These are phyloP conservation scores for Coelastrella sp. DNA, from an alignment of 139 green algal species.

Conservation along the genomic window DNA sequence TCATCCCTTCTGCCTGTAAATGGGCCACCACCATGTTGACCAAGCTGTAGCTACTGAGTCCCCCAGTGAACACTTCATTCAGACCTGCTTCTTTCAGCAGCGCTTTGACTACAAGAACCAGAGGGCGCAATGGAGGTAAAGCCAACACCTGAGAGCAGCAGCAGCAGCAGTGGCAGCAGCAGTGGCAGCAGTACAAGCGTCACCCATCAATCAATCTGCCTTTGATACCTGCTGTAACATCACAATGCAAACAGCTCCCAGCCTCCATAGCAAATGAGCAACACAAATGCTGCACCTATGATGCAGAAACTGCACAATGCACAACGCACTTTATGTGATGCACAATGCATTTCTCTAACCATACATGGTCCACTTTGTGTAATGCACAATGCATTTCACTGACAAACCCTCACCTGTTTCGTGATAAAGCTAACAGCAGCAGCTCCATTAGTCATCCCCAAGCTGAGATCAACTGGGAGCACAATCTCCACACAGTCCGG, in stretches of 20 bases:
- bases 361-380: not conserved
- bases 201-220: not conserved
- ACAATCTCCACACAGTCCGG: not conserved
- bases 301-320: too few relatives aligned
- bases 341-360: too few relatives aligned
- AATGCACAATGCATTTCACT: not conserved
- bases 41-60: slow-evolving; percentile 79
- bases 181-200: not conserved
- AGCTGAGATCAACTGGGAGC: slow-evolving; percentile 74
- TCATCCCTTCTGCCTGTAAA: slow-evolving; percentile 67
- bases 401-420: slow-evolving; percentile 35
- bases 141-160: slow-evolving; percentile 54
- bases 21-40: slow-evolving; percentile 81
- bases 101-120: slow-evolving; percentile 80
- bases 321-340: too few relatives aligned
- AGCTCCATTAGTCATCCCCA: slow-evolving; percentile 78
- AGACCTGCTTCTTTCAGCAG: slow-evolving; percentile 70
- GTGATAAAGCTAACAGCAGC: slow-evolving; percentile 68
- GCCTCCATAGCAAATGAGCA: too few relatives aligned
- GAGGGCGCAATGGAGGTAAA: slow-evolving; percentile 71
- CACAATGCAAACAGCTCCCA: not conserved
- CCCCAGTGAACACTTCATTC: slow-evolving; percentile 84
- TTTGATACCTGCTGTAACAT: too few relatives aligned
- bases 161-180: not conserved
- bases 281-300: too few relatives aligned